phyloP scores from a whole-genome alignment of 257 asterid genomes.

The Datura wrightii region DNA sequence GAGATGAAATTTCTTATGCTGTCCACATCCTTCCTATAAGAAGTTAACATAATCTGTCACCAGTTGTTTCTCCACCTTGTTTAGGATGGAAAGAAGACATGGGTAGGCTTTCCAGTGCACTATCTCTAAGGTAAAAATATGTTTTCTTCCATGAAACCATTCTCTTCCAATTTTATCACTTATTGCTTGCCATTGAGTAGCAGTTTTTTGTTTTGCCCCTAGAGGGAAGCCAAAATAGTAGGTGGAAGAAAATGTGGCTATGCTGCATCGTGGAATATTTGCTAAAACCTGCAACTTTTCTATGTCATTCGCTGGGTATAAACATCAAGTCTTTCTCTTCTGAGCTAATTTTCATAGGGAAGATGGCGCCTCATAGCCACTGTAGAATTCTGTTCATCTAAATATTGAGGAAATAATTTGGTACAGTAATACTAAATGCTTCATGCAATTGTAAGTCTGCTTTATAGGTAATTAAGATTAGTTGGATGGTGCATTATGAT shows the following conservation, averaged over 20 bases:
- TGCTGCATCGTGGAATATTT: background rate
- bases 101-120: too few species aligned
- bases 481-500: slow-evolving; percentile 15
- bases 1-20: too few species aligned
- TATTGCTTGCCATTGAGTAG: background rate
- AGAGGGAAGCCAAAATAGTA: background rate
- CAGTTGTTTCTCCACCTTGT: too few species aligned
- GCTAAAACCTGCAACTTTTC: background rate
- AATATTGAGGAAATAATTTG: slow-evolving; percentile 4
- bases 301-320: background rate
- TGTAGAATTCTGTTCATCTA: slow-evolving; percentile 1
- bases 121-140: too few species aligned
- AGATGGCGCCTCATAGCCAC: background rate
- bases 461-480: background rate
- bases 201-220: background rate
- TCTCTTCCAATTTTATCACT: too few species aligned
- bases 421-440: background rate
- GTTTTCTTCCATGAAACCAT: too few species aligned
- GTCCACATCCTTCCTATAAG: too few species aligned
- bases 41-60: too few species aligned
- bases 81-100: too few species aligned
- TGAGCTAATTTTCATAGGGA: background rate
- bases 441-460: background rate
- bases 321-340: background rate
- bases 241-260: slow-evolving; percentile 4